A percentile compares a stretch with the other conserved stretches of the same genome.
These are phyloP conservation scores for Raphanus hybrid DNA, from an alignment of 441 rosid genomes.

Conservation along the genomic window DNA sequence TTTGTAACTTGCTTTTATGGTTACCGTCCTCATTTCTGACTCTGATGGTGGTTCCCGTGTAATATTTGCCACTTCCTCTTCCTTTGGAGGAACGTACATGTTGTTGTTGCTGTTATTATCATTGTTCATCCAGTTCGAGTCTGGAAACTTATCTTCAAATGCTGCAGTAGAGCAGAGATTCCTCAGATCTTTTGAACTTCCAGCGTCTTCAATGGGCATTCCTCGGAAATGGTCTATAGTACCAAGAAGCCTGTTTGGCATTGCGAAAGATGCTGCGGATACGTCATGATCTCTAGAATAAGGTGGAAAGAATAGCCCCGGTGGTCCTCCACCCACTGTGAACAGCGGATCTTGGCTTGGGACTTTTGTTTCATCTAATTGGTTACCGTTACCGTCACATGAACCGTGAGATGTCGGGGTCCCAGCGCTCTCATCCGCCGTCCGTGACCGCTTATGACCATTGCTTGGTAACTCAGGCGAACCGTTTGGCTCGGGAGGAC, in stretches of 20 bases:
- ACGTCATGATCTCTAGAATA: conserved; percentile 41
- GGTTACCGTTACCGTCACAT: conserved; percentile 64
- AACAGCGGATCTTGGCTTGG: conserved; percentile 36
- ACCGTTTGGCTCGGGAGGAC: conserved; percentile 45
- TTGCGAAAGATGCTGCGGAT: conserved; percentile 35
- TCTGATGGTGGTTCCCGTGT: conserved; percentile 29
- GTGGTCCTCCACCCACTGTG: conserved; percentile 34
- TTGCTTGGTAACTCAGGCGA: background rate
- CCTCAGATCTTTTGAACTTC: conserved; percentile 85
- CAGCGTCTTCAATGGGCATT: conserved; percentile 45
- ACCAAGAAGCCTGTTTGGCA: conserved; percentile 34
- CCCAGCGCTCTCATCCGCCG: conserved; percentile 70
- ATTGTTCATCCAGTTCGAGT: conserved; percentile 53
- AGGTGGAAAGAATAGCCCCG: conserved; percentile 26
- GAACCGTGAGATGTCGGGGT: conserved; percentile 86
- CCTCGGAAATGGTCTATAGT: conserved; percentile 18
- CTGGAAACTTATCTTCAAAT: conserved; percentile 53
- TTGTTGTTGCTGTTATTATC: conserved; percentile 38
- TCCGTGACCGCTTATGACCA: conserved; percentile 45
- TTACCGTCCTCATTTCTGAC: conserved; percentile 52
- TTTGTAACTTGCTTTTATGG: conserved; percentile 78
- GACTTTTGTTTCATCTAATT: conserved; percentile 34
- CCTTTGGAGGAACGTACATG: conserved; percentile 44
- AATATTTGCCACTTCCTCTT: conserved; percentile 27
- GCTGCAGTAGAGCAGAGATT: conserved; percentile 59